Base-by-base conservation (phyloP, 2,329 filamentous ascomycete genomes). In the Tolypocladium tropicale region DNA sequence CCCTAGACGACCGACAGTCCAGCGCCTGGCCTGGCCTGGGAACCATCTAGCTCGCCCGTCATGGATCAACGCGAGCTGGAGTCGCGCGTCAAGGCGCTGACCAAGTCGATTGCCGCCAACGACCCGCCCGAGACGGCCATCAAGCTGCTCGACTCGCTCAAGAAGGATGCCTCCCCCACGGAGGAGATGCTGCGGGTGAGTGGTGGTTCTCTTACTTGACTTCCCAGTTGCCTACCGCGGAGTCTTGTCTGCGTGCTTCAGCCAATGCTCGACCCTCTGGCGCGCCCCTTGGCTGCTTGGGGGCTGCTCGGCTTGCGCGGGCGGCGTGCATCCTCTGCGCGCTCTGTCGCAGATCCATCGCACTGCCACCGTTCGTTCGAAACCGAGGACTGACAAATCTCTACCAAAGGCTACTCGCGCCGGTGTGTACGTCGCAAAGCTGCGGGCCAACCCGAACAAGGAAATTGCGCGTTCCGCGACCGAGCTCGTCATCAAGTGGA, bases 401-500 rank as follows among this genome's bases (percentile, higher is more conserved):
- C 37, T 51, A 39, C 10, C 52, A 55, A 58, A 87, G 84, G 79
- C 88, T 46, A 97, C 93, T n/a, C 89, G 88, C 64, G 93, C 95
- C 53, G 94, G 94, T 64, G 86, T 96, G 62, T 84, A 88, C 53
- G 89, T 97, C 60, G 93, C 92, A 70, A 93, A 91, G 70, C 82
- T 86, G 53, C 79, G 84, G 55, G 74, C 88, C 58, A 91, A 95
- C 70, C 72, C 84, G 56, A 88, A 95, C 77, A 91, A 89, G 70
- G 84, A 92, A 48, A 87, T 97, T 63, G 85, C 86, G 51, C 82
- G 83, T 53, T 78, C 89, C 48, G 91, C 94, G 4, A 79, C 82
- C 58, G 89, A 92, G 66, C 88, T 97, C 56, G 91, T 99, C 54
- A 81, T 80, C 60, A 95, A 92, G 71, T 96, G 90, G 90, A 89